Evolutionary conservation across 768 basidiomycete species (phyloP).

Genomic region (Agaricus blazei): DNA sequence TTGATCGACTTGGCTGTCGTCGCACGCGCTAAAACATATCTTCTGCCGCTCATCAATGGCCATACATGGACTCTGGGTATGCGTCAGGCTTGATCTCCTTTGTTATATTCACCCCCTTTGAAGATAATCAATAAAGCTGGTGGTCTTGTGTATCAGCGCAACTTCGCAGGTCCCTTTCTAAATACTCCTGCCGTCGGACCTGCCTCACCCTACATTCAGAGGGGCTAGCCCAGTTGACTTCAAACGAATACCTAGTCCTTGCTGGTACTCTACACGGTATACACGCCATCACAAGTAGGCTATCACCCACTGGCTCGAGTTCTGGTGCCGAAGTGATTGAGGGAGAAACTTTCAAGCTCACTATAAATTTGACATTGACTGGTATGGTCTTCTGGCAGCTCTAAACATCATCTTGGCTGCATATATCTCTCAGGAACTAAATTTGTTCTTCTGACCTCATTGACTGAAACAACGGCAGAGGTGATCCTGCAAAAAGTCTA

Average conservation of each 20-base stretch:
- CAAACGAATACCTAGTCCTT: slow-evolving; percentile 93
- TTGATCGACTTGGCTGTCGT: background rate
- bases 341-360: slow-evolving; percentile 93
- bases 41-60: slow-evolving; percentile 42
- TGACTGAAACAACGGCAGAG: slow-evolving; percentile 66
- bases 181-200: slow-evolving; percentile 3
- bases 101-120: slow-evolving; percentile 11
- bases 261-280: slow-evolving; percentile 97
- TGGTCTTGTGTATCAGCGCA: slow-evolving; percentile 90
- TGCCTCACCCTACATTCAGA: slow-evolving; percentile 45
- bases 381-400: slow-evolving; percentile 41
- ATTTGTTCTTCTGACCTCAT: slow-evolving; percentile 87
- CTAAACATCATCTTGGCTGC: background rate
- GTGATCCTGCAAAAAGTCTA: slow-evolving; percentile 79
- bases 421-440: slow-evolving; percentile 67
- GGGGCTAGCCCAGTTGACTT: slow-evolving; percentile 84
- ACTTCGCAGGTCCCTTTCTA: slow-evolving; percentile 68
- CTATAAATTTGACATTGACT: slow-evolving; percentile 83
- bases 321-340: slow-evolving; percentile 96
- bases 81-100: slow-evolving; percentile 12
- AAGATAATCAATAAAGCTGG: slow-evolving; percentile 98
- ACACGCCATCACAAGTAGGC: slow-evolving; percentile 92
- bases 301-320: slow-evolving; percentile 77
- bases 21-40: background rate
- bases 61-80: slow-evolving; percentile 79